phyloP scores from a whole-genome alignment of 2,329 filamentous ascomycete species.

The Talaromyces pinophilus region DNA sequence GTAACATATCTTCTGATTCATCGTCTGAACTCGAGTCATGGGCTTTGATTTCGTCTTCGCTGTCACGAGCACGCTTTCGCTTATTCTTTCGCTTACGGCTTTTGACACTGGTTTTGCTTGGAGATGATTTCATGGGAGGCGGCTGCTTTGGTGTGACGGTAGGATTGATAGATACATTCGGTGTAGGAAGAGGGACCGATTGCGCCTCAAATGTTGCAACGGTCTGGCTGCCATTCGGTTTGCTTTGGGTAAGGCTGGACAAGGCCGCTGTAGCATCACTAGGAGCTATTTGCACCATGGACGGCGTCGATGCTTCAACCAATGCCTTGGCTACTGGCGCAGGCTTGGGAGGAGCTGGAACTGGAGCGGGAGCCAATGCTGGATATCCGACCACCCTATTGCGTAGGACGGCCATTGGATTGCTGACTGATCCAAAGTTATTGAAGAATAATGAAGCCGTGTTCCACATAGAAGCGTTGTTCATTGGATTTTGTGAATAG shows the following conservation, averaged over 20 bases:
- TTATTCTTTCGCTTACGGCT: constrained; percentile 27
- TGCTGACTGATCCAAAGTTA: not conserved
- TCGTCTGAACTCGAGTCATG: constrained; percentile 41
- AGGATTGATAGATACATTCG: not conserved
- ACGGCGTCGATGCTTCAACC: not conserved
- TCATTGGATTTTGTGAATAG: not conserved
- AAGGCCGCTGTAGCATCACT: not conserved
- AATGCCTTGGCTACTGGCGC: not conserved
- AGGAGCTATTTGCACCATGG: constrained; percentile 1
- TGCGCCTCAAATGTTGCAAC: not conserved
- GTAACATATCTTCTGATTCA: constrained; percentile 45
- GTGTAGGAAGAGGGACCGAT: not conserved
- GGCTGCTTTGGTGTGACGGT: not conserved
- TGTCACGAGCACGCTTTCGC: constrained; percentile 31
- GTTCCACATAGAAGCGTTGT: constrained; percentile 9
- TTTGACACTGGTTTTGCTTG: constrained; percentile 6
- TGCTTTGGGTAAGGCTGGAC: constrained; percentile 5
- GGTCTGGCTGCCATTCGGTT: not conserved
- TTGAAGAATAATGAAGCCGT: not conserved
- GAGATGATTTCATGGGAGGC: constrained; percentile 2
- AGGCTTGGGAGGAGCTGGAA: not conserved
- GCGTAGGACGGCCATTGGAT: constrained; percentile 17
- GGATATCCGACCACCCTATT: constrained; percentile 10
- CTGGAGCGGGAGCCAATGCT: constrained; percentile 13
- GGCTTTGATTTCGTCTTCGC: constrained; percentile 38